These are phyloP conservation scores for Panellus pusillus DNA, from an alignment of 768 basidiomycete genomes.

Conservation along the genomic window DNA sequence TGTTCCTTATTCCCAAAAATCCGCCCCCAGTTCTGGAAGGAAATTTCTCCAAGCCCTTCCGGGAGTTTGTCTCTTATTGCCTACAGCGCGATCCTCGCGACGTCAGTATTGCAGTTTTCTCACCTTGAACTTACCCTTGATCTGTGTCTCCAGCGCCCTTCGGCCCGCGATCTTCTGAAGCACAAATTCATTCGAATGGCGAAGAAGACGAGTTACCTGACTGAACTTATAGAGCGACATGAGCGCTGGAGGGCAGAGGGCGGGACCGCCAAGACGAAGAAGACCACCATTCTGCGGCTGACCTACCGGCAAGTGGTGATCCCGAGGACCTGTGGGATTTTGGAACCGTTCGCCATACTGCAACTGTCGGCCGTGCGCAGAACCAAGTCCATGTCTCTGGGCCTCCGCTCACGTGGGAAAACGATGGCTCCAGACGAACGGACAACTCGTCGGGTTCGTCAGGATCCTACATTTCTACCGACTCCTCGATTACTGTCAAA, in stretches of 20 bases:
- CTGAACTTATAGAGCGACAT: conserved; percentile 92
- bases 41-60: conserved; percentile 89
- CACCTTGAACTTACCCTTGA: conserved; percentile 6
- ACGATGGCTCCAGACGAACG: conserved; percentile 54
- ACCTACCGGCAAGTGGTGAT: conserved; percentile 55
- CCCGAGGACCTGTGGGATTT: conserved; percentile 95
- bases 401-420: conserved; percentile 79
- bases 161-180: conserved; percentile 92
- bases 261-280: conserved; percentile 71
- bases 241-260: conserved; percentile 93
- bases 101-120: conserved; percentile 43
- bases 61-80: conserved; percentile 92
- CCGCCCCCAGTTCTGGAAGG: conserved; percentile 89
- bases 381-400: conserved; percentile 61
- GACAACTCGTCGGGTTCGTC: conserved; percentile 38
- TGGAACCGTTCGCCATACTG: conserved; percentile 86
- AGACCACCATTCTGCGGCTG: conserved; percentile 58
- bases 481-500: conserved; percentile 52
- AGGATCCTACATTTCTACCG: conserved; percentile 34
- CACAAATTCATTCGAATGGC: conserved; percentile 96
- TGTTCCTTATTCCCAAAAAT: conserved; percentile 98
- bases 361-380: conserved; percentile 67
- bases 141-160: conserved; percentile 64
- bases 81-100: conserved; percentile 92
- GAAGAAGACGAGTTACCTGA: conserved; percentile 91